Evolutionary conservation across 2,329 filamentous ascomycete genomes (phyloP).

Genomic region (Sporothrix dimorphospora): DNA sequence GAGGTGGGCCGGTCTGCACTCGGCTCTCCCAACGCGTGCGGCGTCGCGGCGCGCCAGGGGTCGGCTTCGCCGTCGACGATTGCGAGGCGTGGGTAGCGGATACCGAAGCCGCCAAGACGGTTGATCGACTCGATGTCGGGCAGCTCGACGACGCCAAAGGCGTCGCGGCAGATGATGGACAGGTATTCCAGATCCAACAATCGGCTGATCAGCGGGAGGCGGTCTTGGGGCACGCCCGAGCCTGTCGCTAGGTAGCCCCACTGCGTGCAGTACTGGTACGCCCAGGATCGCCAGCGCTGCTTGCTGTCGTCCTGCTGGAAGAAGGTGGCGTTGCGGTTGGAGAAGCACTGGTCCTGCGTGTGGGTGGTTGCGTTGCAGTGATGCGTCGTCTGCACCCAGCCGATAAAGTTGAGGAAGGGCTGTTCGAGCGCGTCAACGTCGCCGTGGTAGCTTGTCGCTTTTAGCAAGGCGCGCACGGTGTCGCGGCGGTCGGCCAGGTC

Average conservation of each 20-base stretch:
- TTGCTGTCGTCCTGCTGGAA: constrained; percentile 44
- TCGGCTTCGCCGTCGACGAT: constrained; percentile 77
- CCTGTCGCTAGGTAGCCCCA: constrained; percentile 83
- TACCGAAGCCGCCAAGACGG: constrained; percentile 72
- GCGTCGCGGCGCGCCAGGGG: constrained; percentile 76
- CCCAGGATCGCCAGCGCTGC: constrained; percentile 52
- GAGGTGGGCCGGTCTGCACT: constrained; percentile 62
- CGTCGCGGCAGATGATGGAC: constrained; percentile 63
- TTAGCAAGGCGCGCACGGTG: constrained; percentile 47
- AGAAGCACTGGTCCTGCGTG: constrained; percentile 46
- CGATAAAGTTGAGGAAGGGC: constrained; percentile 57
- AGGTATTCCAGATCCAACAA: constrained; percentile 66
- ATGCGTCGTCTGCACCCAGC: constrained; percentile 44
- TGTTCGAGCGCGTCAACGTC: constrained; percentile 46
- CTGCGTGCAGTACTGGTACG: constrained; percentile 60
- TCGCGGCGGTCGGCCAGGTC: constrained; percentile 43
- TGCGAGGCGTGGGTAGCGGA: constrained; percentile 75
- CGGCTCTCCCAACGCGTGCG: constrained; percentile 66
- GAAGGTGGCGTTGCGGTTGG: constrained; percentile 42
- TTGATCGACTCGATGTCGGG: constrained; percentile 71
- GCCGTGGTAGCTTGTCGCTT: constrained; percentile 46
- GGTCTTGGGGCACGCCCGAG: constrained; percentile 64
- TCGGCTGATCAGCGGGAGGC: constrained; percentile 73
- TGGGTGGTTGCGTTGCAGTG: constrained; percentile 35
- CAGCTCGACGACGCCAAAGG: constrained; percentile 69